Conservation (phyloP, 305 asterid genomes). For the Fraxinus greggii region DNA sequence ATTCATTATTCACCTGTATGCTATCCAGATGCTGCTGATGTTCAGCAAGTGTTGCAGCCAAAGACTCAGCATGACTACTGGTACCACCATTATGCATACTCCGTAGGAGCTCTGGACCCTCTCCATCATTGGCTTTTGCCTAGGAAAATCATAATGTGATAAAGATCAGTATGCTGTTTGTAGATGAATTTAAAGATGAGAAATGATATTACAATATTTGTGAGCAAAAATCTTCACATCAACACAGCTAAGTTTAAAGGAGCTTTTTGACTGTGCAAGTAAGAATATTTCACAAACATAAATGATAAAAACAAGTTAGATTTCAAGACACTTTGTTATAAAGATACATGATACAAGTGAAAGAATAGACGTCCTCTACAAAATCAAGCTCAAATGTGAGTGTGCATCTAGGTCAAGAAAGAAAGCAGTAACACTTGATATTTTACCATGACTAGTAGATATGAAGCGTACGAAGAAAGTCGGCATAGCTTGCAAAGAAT, state of each 20-base stretch:
- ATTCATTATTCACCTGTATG: slow-evolving; percentile 67
- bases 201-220: not conserved
- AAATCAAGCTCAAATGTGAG: not conserved
- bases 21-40: slow-evolving; percentile 94
- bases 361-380: not conserved
- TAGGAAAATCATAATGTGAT: slow-evolving; percentile 28
- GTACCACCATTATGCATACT: slow-evolving; percentile 65
- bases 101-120: slow-evolving; percentile 89
- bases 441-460: not conserved
- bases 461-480: not conserved
- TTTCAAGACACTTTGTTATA: not conserved
- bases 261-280: not conserved
- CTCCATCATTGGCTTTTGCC: slow-evolving; percentile 95
- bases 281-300: not conserved
- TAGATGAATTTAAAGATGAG: not conserved
- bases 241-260: not conserved
- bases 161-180: slow-evolving; percentile 20
- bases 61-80: slow-evolving; percentile 86
- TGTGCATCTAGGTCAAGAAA: not conserved
- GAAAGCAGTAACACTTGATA: not conserved
- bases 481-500: not conserved
- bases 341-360: not conserved
- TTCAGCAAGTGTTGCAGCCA: slow-evolving; percentile 84
- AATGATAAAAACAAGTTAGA: not conserved
- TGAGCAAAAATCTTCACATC: not conserved